Conservation (phyloP, 148 eudicot species). For the Camellia japonica region DNA sequence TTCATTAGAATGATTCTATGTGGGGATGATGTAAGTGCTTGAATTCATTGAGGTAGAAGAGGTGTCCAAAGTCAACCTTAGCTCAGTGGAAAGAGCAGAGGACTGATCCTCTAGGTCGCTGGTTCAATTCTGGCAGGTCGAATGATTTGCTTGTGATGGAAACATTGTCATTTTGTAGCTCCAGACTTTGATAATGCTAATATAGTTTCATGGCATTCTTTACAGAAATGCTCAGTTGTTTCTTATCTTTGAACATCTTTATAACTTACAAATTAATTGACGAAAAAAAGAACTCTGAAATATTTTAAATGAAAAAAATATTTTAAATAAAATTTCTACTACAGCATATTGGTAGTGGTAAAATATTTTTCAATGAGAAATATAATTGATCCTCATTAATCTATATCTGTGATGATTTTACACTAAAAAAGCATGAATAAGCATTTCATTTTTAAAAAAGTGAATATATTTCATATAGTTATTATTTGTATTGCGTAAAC, state of each 20-base stretch:
- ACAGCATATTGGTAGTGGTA: too few relatives aligned
- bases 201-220: not conserved
- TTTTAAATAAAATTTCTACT: too few relatives aligned
- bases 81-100: not conserved
- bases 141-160: conserved; percentile 3
- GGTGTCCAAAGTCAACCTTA: not conserved
- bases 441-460: not conserved
- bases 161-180: not conserved
- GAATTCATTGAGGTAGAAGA: not conserved
- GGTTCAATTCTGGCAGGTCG: not conserved
- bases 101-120: conserved; percentile 1
- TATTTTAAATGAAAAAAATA: not conserved
- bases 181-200: not conserved
- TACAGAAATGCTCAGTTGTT: not conserved
- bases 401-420: not conserved
- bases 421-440: not conserved
- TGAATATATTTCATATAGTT: not conserved
- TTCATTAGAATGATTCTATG: not conserved
- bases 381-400: too few relatives aligned
- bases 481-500: not conserved
- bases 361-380: too few relatives aligned
- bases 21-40: not conserved
- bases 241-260: not conserved
- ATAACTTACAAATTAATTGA: not conserved
- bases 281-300: not conserved